These are phyloP conservation scores for Thymus mandschuricus DNA, from an alignment of 257 asterid genomes.

Conservation along the genomic window DNA sequence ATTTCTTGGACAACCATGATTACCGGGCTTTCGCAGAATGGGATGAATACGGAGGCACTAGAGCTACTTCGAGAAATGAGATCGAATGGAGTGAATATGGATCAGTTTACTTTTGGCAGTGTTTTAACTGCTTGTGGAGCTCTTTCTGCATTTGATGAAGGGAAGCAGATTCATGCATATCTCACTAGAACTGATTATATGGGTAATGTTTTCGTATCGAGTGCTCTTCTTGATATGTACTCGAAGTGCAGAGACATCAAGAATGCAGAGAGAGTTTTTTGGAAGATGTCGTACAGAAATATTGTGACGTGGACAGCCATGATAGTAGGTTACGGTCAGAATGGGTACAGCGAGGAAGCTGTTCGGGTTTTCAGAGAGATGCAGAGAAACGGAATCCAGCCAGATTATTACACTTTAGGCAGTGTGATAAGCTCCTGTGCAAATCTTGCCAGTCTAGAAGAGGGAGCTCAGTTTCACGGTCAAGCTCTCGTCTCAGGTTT, in stretches of 20 bases:
- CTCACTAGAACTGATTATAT: constrained; percentile 56
- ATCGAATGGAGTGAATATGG: constrained; percentile 55
- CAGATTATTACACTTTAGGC: constrained; percentile 77
- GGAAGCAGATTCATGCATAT: constrained; percentile 80
- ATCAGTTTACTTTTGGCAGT: constrained; percentile 91
- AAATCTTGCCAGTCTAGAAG: constrained; percentile 91
- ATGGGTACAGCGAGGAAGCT: constrained; percentile 89
- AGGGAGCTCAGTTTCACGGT: constrained; percentile 87
- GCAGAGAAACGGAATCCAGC: constrained; percentile 65
- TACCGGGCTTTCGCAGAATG: constrained; percentile 71
- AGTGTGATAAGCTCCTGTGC: constrained; percentile 95
- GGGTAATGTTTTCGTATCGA: constrained; percentile 77
- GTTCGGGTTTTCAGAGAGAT: constrained; percentile 64
- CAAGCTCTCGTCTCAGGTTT: constrained; percentile 73
- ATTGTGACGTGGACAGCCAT: constrained; percentile 94
- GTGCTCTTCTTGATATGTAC: constrained; percentile 92
- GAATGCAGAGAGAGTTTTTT: constrained; percentile 67
- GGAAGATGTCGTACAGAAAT: constrained; percentile 62
- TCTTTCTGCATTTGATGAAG: constrained; percentile 60
- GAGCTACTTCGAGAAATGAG: constrained; percentile 64
- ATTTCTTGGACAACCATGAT: constrained; percentile 92
- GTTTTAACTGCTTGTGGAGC: constrained; percentile 85
- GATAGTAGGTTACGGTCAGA: constrained; percentile 94
- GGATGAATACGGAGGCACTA: constrained; percentile 58
- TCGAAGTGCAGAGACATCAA: constrained; percentile 73